Base-by-base conservation (phyloP, 176 grass and related monocot species). In the Elaeis guineensis region DNA sequence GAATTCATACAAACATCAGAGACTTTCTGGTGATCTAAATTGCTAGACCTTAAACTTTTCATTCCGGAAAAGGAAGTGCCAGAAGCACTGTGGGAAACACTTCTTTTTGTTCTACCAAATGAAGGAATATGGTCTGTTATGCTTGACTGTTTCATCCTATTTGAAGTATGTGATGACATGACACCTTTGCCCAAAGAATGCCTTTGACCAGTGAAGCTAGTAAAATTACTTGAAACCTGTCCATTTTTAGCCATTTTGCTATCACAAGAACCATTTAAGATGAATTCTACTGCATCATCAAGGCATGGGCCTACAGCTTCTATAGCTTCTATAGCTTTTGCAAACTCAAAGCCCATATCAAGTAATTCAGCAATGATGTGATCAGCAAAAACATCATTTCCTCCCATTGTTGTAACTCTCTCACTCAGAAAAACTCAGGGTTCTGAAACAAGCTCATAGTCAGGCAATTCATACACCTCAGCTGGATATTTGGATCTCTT, bases 321-420 rank as follows among this genome's bases (percentile, higher is more conserved):
- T 35, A 91, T 66, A n/a, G 87, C 92, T 52, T 79, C 52, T 52
- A 48, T 78, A 65, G 87, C 77, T 79, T 67, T 53, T 58, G 69
- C 63, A 19, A 91, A 88, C 19, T 97, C 78, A 51, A 97, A 97
- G 21, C 93, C 93, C 87, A 97, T 97, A 58, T 91, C 78, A 2
- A 97, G 65, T 66, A 91, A 75, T 75, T 85, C 76, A 5, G 87
- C 84, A 17, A 97, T 81, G 57, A 82, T 66, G 49, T 49, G 62
- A 56, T 97, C 87, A 19, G 66, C 52, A 22, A 74, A 85, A 24
- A 84, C 50, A 53, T 72, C 66, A 50, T 60, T 5, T 14, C 28
- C 18, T 4, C 55, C 65, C 65, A 68, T 68, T 44, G 11, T 12
- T 14, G 35, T 11, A 44, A 44, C 35, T 12, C 9, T 12, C 2